Base-by-base conservation (phyloP, 345 rosid genomes). In the Cochlearia excelsa region DNA sequence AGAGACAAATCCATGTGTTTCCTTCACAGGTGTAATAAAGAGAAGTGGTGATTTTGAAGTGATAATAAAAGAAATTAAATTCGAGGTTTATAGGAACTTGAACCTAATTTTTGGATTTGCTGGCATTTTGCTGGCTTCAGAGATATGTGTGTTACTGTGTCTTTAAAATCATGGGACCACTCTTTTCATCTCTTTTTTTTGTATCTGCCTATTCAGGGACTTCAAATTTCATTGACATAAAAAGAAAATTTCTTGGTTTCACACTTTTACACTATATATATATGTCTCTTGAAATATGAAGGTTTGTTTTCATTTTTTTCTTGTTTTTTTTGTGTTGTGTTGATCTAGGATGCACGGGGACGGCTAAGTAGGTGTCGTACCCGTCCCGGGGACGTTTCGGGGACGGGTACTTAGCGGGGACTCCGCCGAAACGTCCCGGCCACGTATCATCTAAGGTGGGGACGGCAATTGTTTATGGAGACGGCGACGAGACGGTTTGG, bases 241-340 rank as follows among this genome's bases (percentile, higher is more conserved):
- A 31, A 56, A 63, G 74, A 62, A 69, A 56, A 0, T 62, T 69
- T 62, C 64, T 70, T 62, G 68, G 68, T 49, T 41, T 46, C 39
- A 62, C 63, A 55, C 59, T 54, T n/a, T 46, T 47, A 47, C 26
- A 9, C 40, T 34, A 1, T 53, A 37, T 39, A 37, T 39, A 1
- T 62, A 31, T 45, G 39, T 61, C 46, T 47, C 56, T 16, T 60
- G 51, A 58, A 58, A 58, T 33, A 71, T 71, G 69, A 64, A 71
- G 70, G 65, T 71, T 52, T 45, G 66, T 53, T 58, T 65, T 37
- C 57, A 61, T 45, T 3, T 49, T 9, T 51, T 10, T 51, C 38
- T 6, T 33, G 35, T 33, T 2, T n/a, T 2, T 27, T 27, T 48
- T 40, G 27, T 54, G 46, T 9, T 37, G 44, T 61, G 11, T 46